Conservation (phyloP, 352 stramenopile species). For the Elongisporangium undulatum region DNA sequence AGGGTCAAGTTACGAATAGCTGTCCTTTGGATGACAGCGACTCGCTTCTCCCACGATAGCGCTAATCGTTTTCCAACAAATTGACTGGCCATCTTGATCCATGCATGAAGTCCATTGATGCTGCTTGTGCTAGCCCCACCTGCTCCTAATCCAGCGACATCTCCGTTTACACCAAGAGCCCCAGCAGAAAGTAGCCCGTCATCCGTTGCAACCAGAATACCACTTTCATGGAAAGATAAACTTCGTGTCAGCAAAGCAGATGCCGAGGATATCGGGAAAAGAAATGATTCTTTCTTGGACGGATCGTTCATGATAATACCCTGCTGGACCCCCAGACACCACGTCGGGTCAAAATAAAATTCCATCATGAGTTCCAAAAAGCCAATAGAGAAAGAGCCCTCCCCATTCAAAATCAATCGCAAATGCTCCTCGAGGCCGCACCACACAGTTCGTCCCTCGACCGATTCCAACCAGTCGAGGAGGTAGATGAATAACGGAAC, state of each 20-base stretch:
- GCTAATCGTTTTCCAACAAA: constrained; percentile 63
- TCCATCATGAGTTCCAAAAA: constrained; percentile 85
- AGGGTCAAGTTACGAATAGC: constrained; percentile 58
- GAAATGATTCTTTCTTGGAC: constrained; percentile 62
- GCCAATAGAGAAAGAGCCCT: constrained; percentile 57
- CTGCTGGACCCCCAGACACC: constrained; percentile 59
- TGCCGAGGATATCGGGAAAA: constrained; percentile 58
- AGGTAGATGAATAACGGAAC: constrained; percentile 70
- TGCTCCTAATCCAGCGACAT: constrained; percentile 7
- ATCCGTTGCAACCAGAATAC: constrained; percentile 34
- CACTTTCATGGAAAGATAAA: constrained; percentile 34
- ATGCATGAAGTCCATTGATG: constrained; percentile 41
- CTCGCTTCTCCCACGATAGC: constrained; percentile 74
- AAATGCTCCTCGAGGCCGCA: constrained; percentile 80
- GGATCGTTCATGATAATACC: constrained; percentile 85
- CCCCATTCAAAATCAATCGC: constrained; percentile 62
- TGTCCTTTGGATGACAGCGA: constrained; percentile 53
- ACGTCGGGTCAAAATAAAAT: constrained; percentile 72
- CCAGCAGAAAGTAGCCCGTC: constrained; percentile 31
- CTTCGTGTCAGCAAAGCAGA: constrained; percentile 16
- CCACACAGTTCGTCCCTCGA: constrained; percentile 80
- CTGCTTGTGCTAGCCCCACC: constrained; percentile 3
- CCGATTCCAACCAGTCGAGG: constrained; percentile 75
- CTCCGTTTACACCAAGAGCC: constrained; percentile 15
- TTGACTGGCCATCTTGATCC: constrained; percentile 63